Conservation (phyloP, 805 yeast genomes). For the Wickerhamiella spandovensis region DNA sequence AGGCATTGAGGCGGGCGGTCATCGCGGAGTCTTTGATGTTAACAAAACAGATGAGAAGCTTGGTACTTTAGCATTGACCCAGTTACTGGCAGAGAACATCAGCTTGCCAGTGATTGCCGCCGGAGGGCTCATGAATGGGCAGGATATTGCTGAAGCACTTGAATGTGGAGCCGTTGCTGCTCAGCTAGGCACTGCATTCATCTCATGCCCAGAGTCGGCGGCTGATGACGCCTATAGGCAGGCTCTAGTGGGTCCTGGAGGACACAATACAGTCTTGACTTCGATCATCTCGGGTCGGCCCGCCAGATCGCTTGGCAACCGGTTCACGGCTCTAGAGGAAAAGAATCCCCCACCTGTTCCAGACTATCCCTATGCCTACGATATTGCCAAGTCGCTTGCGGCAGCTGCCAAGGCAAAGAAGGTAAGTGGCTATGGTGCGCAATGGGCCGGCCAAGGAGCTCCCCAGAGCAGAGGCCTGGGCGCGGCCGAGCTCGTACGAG, state of each 20-base stretch:
- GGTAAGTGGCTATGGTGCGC: not conserved
- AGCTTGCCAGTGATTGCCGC: conserved; percentile 30
- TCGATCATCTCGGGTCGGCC: conserved; percentile 2
- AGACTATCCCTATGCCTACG: conserved; percentile 3
- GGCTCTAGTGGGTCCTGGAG: conserved; percentile 1
- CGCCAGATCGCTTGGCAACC: conserved; percentile 3
- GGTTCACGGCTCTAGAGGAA: not conserved
- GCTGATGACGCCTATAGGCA: conserved; percentile 10
- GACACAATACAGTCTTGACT: not conserved
- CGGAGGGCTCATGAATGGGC: conserved; percentile 37
- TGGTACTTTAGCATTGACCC: not conserved
- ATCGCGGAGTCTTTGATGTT: conserved; percentile 36
- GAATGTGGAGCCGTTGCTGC: conserved; percentile 37
- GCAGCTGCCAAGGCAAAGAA: not conserved
- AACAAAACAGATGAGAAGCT: conserved; percentile 15
- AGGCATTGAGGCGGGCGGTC: conserved; percentile 57
- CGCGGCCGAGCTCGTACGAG: not conserved
- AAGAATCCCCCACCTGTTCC: not conserved
- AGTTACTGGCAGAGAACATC: conserved; percentile 1
- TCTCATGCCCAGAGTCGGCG: conserved; percentile 26
- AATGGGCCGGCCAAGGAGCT: not conserved
- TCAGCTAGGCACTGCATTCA: conserved; percentile 42
- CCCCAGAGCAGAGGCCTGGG: not conserved
- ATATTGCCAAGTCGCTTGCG: conserved; percentile 1
- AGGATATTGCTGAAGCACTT: conserved; percentile 24